Percentiles rank a stretch among this genome's conserved stretches.
Conservation (phyloP, 768 basidiomycete genomes). For the Mycena amicta region DNA sequence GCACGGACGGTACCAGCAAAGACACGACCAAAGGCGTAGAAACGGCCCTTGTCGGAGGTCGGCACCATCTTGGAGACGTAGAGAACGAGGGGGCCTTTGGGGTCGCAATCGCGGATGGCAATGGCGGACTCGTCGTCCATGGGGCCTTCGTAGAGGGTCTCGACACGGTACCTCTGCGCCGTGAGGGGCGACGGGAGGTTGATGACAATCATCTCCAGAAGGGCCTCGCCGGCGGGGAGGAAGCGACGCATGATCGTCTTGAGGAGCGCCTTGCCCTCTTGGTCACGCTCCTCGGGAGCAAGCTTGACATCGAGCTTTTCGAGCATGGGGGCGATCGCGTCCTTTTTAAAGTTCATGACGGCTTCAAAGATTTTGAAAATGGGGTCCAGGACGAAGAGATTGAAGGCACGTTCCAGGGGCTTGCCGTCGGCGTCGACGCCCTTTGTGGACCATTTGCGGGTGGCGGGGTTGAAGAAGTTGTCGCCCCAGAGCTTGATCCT, state of each 20-base stretch:
- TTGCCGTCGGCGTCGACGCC: conserved; percentile 77
- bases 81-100: conserved; percentile 92
- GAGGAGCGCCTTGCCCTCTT: conserved; percentile 93
- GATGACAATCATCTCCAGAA: conserved; percentile 99
- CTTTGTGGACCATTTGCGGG: conserved; percentile 94
- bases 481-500: conserved; percentile 99
- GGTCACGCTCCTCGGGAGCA: conserved; percentile 82
- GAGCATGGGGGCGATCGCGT: conserved; percentile 76
- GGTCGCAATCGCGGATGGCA: conserved; percentile 97
- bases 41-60: conserved; percentile 99
- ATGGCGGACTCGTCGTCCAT: conserved; percentile 99
- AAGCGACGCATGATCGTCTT: conserved; percentile 99
- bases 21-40: conserved; percentile 99
- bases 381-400: conserved; percentile 96
- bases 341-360: conserved; percentile 99
- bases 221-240: conserved; percentile 97
- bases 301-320: conserved; percentile 97
- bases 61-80: conserved; percentile 99
- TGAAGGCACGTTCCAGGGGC: conserved; percentile 96
- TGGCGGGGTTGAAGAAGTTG: conserved; percentile 98
- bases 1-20: conserved; percentile 97
- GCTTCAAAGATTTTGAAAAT: conserved; percentile 98
- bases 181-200: conserved; percentile 97
- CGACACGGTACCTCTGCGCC: conserved; percentile 97
- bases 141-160: conserved; percentile 99